These are phyloP conservation scores for Immersiporthe knoxdaviesiana DNA, from an alignment of 2,329 filamentous ascomycete species.

Conservation along the genomic window DNA sequence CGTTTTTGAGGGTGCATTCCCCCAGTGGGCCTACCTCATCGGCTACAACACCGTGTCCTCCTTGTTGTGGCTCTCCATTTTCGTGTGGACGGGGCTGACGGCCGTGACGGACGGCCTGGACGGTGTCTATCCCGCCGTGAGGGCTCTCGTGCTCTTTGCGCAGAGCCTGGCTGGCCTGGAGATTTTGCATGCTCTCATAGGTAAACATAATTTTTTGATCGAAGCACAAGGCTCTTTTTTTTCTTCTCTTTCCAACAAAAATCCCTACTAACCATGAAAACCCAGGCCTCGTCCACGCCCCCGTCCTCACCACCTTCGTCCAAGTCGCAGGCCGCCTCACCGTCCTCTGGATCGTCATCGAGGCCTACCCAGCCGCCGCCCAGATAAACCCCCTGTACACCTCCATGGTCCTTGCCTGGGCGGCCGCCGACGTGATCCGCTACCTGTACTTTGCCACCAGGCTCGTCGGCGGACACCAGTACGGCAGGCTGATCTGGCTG, in stretches of 20 bases:
- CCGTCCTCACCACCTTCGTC: constrained; percentile 23
- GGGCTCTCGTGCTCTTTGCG: constrained; percentile 19
- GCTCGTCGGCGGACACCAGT: constrained; percentile 28
- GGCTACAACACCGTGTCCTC: constrained; percentile 25
- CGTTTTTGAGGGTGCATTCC: constrained; percentile 28
- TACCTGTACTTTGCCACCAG: constrained; percentile 27
- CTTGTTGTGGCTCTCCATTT: constrained; percentile 22
- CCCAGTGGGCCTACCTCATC: constrained; percentile 29
- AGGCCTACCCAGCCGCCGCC: constrained; percentile 20
- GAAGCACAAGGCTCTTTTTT: too few species aligned
- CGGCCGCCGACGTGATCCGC: constrained; percentile 22
- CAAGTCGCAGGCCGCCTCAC: constrained; percentile 27
- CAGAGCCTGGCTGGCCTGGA: constrained; percentile 25
- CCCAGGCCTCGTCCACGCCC: constrained; percentile 26
- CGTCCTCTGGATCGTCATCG: constrained; percentile 28
- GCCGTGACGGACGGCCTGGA: constrained; percentile 15
- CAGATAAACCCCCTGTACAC: constrained; percentile 11
- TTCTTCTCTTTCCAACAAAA: too few species aligned
- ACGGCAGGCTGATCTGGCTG: constrained; percentile 23
- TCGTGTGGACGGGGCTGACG: constrained; percentile 14
- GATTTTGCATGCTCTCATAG: constrained; percentile 21
- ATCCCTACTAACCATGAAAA: not conserved
- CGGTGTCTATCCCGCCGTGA: constrained; percentile 22
- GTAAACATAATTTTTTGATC: not conserved
- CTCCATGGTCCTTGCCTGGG: constrained; percentile 25